These are phyloP conservation scores for Pythium aquatile DNA, from an alignment of 352 stramenopile genomes.

Conservation along the genomic window DNA sequence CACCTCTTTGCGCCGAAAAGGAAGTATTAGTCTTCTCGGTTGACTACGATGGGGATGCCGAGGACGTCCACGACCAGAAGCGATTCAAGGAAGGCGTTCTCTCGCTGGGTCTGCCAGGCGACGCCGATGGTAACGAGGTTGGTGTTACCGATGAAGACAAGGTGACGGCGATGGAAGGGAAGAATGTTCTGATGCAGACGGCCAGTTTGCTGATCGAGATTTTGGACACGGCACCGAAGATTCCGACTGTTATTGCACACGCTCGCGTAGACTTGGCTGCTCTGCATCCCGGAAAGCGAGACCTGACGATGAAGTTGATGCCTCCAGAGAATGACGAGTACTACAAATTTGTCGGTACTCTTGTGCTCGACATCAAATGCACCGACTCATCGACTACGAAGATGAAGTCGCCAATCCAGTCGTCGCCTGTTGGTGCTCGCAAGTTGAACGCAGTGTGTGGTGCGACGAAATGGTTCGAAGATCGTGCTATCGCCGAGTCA, in stretches of 20 bases:
- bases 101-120: background rate
- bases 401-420: background rate
- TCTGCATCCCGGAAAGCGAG: conserved; percentile 35
- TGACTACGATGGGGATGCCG: conserved; percentile 11
- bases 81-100: conserved; percentile 9
- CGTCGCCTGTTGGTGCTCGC: background rate
- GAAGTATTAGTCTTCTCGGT: conserved; percentile 6
- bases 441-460: conserved; percentile 17
- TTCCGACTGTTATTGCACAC: conserved; percentile 33
- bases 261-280: conserved; percentile 51
- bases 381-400: conserved; percentile 15
- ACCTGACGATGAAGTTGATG: conserved; percentile 42
- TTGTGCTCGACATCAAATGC: conserved; percentile 39
- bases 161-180: conserved; percentile 14
- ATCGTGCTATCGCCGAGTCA: conserved; percentile 10
- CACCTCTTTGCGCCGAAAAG: background rate
- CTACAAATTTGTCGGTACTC: conserved; percentile 50
- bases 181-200: conserved; percentile 32
- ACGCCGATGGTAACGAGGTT: conserved; percentile 5
- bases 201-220: conserved; percentile 52
- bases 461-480: conserved; percentile 16
- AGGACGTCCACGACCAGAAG: conserved; percentile 30
- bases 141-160: conserved; percentile 6
- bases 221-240: conserved; percentile 30
- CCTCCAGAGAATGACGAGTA: conserved; percentile 40